Conservation (phyloP, 805 yeast species). For the Priceomyces melissophilus region DNA sequence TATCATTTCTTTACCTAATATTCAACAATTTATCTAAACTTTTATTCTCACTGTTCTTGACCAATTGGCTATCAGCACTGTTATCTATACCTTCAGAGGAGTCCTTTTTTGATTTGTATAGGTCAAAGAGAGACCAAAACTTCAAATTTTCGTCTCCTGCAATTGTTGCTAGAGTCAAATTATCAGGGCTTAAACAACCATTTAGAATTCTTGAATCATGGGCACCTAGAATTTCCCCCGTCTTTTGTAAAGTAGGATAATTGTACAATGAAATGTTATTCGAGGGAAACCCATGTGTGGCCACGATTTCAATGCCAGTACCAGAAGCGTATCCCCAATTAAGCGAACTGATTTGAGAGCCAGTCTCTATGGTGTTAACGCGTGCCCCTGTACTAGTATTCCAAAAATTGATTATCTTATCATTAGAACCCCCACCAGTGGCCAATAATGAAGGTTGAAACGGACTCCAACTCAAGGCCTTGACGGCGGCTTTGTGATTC, state of each 20-base stretch:
- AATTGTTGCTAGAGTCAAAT: constrained; percentile 84
- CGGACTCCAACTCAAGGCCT: constrained; percentile 95
- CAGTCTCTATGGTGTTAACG: constrained; percentile 82
- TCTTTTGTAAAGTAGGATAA: constrained; percentile 80
- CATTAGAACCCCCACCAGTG: constrained; percentile 96
- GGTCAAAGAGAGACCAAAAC: constrained; percentile 88
- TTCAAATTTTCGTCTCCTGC: constrained; percentile 96
- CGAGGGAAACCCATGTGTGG: constrained; percentile 91
- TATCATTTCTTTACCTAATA: constrained; percentile 12
- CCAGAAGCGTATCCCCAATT: constrained; percentile 83
- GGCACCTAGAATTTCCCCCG: constrained; percentile 81
- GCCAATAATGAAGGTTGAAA: constrained; percentile 77
- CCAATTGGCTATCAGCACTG: constrained; percentile 10
- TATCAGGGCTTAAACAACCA: constrained; percentile 87
- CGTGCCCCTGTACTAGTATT: constrained; percentile 87
- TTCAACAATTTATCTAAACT: constrained; percentile 25
- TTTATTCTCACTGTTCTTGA: constrained; percentile 15
- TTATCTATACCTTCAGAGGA: constrained; percentile 13
- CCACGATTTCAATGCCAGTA: constrained; percentile 78
- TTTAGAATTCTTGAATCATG: constrained; percentile 86
- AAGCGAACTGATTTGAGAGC: constrained; percentile 90
- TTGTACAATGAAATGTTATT: constrained; percentile 81
- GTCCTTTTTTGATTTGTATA: constrained; percentile 24
- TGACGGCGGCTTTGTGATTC: constrained; percentile 89
- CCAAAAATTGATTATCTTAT: constrained; percentile 90